Percentiles rank a stretch among this genome's conserved stretches.
Evolutionary conservation across 202 grass and related monocot genomes (phyloP).

Genomic region (Setaria viridis): DNA sequence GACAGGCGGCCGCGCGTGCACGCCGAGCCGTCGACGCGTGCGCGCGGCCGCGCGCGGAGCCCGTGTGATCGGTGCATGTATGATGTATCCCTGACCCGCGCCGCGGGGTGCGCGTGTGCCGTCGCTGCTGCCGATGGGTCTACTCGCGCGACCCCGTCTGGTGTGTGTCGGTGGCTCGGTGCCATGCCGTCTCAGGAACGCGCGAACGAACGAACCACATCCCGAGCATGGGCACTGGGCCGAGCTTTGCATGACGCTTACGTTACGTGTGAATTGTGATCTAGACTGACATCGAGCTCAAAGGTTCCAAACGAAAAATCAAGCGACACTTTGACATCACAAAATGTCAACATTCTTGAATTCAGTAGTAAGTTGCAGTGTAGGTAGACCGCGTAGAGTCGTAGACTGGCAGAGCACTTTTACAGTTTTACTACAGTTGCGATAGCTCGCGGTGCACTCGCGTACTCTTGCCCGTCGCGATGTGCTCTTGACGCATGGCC

Average conservation of each 20-base stretch:
- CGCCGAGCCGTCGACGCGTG: too few relatives aligned
- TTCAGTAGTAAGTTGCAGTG: too few relatives aligned
- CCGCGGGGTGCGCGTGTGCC: background rate
- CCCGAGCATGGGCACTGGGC: background rate
- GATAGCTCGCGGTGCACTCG: background rate
- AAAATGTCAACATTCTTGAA: background rate
- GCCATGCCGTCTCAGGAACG: background rate
- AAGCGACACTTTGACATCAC: background rate
- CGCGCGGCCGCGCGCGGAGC: too few relatives aligned
- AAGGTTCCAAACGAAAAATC: background rate
- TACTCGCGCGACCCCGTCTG: background rate
- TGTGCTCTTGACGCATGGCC: background rate
- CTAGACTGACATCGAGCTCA: background rate
- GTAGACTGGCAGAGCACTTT: too few relatives aligned
- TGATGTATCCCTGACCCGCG: background rate
- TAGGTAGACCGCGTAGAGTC: too few relatives aligned
- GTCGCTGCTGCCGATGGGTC: background rate
- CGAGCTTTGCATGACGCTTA: background rate
- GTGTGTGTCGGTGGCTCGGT: background rate
- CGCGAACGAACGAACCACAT: background rate
- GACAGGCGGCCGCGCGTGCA: conserved; percentile 14
- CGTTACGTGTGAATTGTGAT: background rate
- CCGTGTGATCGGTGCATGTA: background rate
- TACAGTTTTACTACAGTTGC: background rate
- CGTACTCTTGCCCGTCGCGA: background rate